Evolutionary conservation across 495 filamentous ascomycete genomes (phyloP).

Genomic region (Penicillium canariense): DNA sequence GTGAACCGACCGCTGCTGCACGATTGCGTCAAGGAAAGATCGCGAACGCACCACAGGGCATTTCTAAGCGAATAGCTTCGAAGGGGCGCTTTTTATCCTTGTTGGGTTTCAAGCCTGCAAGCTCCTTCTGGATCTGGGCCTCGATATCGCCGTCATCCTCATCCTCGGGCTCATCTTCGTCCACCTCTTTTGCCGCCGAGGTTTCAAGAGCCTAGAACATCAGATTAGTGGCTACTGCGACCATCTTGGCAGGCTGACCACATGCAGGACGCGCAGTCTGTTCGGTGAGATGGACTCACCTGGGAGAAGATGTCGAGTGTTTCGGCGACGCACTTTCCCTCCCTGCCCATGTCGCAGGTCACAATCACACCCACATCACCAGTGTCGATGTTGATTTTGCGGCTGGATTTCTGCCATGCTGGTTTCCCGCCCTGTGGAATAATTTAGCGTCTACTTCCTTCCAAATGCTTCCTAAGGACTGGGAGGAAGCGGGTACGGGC

Average conservation of each 20-base stretch:
- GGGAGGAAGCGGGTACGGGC: too few species aligned
- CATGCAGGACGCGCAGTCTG: neutral
- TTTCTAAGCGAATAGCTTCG: constrained; percentile 65
- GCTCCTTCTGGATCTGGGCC: constrained; percentile 73
- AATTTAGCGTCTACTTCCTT: constrained; percentile 11
- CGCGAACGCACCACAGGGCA: constrained; percentile 66
- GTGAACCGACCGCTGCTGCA: constrained; percentile 37
- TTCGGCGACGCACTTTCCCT: constrained; percentile 74
- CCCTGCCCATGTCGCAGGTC: constrained; percentile 79
- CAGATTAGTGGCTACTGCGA: constrained; percentile 5
- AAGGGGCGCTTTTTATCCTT: constrained; percentile 47
- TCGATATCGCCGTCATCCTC: constrained; percentile 72
- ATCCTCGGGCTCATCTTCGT: constrained; percentile 26
- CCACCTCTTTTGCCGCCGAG: constrained; percentile 5
- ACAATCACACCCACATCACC: constrained; percentile 87
- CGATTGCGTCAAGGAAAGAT: neutral
- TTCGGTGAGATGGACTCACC: constrained; percentile 40
- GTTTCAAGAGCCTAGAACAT: constrained; percentile 22
- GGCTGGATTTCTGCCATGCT: constrained; percentile 28
- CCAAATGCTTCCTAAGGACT: too few species aligned
- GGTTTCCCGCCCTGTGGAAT: constrained; percentile 31
- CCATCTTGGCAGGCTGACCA: too few species aligned
- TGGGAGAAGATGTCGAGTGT: constrained; percentile 70
- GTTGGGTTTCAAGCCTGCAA: constrained; percentile 60
- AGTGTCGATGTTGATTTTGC: constrained; percentile 50